phyloP scores from a whole-genome alignment of 768 basidiomycete species.

The Pleurotus platypus region DNA sequence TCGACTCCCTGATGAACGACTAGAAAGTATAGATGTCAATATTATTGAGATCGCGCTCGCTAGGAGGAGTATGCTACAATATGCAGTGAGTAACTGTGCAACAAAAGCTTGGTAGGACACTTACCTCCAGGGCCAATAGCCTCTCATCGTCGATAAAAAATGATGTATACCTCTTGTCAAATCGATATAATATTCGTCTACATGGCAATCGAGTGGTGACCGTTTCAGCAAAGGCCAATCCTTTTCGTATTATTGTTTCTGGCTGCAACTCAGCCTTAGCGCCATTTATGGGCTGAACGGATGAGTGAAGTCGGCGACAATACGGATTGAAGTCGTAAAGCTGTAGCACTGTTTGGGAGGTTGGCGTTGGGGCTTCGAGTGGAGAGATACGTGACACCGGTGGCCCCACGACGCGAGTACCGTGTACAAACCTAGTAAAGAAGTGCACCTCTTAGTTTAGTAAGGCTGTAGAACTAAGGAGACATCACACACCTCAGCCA shows the following conservation, averaged over 20 bases:
- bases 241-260: background rate
- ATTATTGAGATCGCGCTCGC: too few species aligned
- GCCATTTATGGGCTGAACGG: background rate
- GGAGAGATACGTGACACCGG: background rate
- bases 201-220: background rate
- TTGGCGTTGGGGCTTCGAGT: background rate
- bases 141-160: slow-evolving; percentile 7
- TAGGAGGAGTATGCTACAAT: too few species aligned
- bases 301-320: background rate
- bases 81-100: too few species aligned
- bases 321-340: slow-evolving; percentile 5
- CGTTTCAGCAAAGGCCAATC: background rate
- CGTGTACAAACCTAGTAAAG: background rate
- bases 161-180: background rate
- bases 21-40: too few species aligned
- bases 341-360: background rate
- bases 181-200: background rate
- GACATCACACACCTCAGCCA: slow-evolving; percentile 12
- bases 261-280: background rate
- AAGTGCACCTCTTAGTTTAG: too few species aligned
- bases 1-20: too few species aligned
- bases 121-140: background rate
- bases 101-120: background rate
- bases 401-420: slow-evolving; percentile 1
- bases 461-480: background rate